Conservation (phyloP, 345 rosid species). For the Toxicodendron radicans region DNA sequence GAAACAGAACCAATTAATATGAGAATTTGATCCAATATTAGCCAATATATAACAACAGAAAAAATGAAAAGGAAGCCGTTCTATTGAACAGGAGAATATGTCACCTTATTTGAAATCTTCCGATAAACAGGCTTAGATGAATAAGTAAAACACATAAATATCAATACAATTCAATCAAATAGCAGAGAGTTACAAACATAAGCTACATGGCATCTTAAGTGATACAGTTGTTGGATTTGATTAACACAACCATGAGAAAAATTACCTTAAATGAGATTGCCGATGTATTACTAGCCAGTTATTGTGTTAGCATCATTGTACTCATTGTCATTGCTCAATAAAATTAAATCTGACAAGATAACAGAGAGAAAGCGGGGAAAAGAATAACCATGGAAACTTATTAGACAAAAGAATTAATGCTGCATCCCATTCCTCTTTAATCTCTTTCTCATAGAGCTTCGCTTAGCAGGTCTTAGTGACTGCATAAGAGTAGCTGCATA, state of each 20-base stretch:
- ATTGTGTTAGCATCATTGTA: not conserved
- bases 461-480: constrained; percentile 1
- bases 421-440: constrained; percentile 15
- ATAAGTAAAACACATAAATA: not conserved
- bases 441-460: constrained; percentile 28
- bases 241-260: too few relatives aligned
- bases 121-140: not conserved
- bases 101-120: not conserved
- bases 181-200: not conserved
- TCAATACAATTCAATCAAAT: not conserved
- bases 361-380: not conserved
- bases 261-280: not conserved
- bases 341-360: not conserved
- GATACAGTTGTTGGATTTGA: not conserved
- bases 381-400: not conserved
- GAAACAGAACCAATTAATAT: too few relatives aligned
- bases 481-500: constrained; percentile 24
- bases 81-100: not conserved
- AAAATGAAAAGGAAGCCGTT: not conserved
- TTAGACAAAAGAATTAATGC: not conserved
- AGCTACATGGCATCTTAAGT: constrained; percentile 2
- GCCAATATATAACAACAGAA: not conserved
- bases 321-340: not conserved
- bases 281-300: not conserved
- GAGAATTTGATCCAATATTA: too few relatives aligned